Evolutionary conservation across 805 yeast genomes (phyloP), one percentile per base, ranked within the genome.

Genomic region (Monosporozyma unispora): DNA sequence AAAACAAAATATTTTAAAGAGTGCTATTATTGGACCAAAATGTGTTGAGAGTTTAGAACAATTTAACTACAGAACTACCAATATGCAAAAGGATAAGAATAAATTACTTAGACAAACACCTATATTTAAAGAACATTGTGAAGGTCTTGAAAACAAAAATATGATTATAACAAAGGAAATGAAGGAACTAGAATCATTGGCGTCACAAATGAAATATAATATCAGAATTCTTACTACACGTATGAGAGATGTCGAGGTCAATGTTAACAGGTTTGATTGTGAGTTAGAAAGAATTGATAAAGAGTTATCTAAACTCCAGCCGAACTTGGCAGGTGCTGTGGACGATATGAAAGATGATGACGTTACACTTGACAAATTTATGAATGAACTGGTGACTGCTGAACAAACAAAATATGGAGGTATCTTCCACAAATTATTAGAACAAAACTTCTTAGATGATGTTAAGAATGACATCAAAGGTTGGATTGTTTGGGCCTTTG

Each of bases 141-240:
- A 52, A 12, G 57, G 54, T 12, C 48, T 61, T 11, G 58, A 55
- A 27, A 54, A 56, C n/a, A 61, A 59, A 44, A 57, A 65, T 44
- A 63, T 68, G 16, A 52, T 69, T n/a, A 55, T 73, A 11, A 64
- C 69, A 11, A 59, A 66, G 23, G 76, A 74, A 51, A 59, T 74
- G 47, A 61, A 66, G 37, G 84, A 80, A 51, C 46, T 47, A 22
- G 49, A 47, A 1, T 75, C 81, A 8, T 66, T 79, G 46, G 75
- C 78, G 31, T 81, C 86, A 2, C 70, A 82, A 52, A 62, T 85
- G 46, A 78, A 79, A 55, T 85, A 85, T 61, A 91, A 85, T 59
- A 68, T 81, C 43, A 66, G 84, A 19, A 68, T 81, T 40, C 63
- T 85, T 28, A 74, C 74, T 29, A 74, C 77, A 21, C 80, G 84